Evolutionary conservation across 352 stramenopile species (phyloP).

Genomic region (Pythium plurisporium): DNA sequence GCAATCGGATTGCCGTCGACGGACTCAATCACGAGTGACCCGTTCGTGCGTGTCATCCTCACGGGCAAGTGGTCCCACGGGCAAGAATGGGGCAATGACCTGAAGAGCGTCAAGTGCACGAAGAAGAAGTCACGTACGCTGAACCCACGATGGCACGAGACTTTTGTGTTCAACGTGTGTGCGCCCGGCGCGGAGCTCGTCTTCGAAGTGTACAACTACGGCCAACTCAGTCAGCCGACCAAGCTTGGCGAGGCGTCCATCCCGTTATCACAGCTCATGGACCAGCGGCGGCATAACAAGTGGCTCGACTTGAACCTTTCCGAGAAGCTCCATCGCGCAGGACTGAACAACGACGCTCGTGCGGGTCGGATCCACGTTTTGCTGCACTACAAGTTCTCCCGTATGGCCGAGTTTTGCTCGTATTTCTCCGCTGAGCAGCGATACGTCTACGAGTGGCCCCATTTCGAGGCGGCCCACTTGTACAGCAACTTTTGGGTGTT

Average conservation of each 20-base stretch:
- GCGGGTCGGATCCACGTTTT: conserved; percentile 78
- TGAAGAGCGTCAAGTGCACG: conserved; percentile 78
- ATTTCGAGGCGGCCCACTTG: conserved; percentile 75
- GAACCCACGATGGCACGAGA: conserved; percentile 85
- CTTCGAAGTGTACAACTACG: conserved; percentile 84
- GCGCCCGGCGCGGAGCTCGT: conserved; percentile 74
- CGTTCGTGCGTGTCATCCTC: conserved; percentile 80
- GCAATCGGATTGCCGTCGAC: conserved; percentile 80
- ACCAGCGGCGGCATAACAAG: conserved; percentile 84
- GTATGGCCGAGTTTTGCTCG: conserved; percentile 78
- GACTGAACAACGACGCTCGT: conserved; percentile 80
- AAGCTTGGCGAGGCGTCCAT: conserved; percentile 81
- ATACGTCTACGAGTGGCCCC: conserved; percentile 75
- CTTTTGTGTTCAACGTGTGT: conserved; percentile 86
- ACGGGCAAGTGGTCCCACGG: conserved; percentile 84
- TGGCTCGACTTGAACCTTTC: conserved; percentile 79
- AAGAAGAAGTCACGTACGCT: conserved; percentile 86
- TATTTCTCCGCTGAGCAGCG: conserved; percentile 71
- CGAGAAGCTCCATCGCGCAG: conserved; percentile 72
- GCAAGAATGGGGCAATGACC: conserved; percentile 77
- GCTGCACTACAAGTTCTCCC: conserved; percentile 85
- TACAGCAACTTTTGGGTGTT: conserved; percentile 88
- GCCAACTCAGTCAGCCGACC: conserved; percentile 73
- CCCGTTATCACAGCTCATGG: conserved; percentile 75
- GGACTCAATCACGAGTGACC: conserved; percentile 85